Conservation (phyloP, 257 asterid species). For the Solanum piurae region DNA sequence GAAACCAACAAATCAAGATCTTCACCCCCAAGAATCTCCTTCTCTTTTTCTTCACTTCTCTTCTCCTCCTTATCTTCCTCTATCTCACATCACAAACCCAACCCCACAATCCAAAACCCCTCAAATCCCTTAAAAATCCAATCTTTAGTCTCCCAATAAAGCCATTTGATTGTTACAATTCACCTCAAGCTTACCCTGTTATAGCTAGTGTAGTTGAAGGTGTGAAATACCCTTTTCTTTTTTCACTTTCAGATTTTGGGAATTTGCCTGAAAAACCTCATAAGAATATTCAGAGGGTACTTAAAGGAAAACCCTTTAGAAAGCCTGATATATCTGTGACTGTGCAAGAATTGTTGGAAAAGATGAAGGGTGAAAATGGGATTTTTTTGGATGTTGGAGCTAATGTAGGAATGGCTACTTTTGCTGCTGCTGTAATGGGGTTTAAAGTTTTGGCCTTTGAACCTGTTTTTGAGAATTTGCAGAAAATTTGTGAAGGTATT, state of each 20-base stretch:
- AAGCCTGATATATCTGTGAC: slow-evolving; percentile 71
- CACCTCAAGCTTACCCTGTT: slow-evolving; percentile 84
- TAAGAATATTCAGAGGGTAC: slow-evolving; percentile 77
- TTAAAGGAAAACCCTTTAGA: slow-evolving; percentile 80
- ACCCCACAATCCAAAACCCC: slow-evolving; percentile 19
- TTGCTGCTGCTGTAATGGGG: slow-evolving; percentile 97
- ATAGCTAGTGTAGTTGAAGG: slow-evolving; percentile 94
- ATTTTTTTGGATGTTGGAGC: slow-evolving; percentile 37
- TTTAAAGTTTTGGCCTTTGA: slow-evolving; percentile 86
- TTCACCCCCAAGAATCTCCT: slow-evolving; percentile 55
- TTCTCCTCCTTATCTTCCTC: slow-evolving; percentile 57
- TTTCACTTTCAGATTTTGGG: slow-evolving; percentile 83
- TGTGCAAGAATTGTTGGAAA: neutral
- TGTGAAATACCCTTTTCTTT: slow-evolving; percentile 75
- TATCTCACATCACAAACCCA: slow-evolving; percentile 71
- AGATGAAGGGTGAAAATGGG: slow-evolving; percentile 16
- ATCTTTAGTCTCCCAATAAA: slow-evolving; percentile 26
- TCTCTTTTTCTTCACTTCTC: slow-evolving; percentile 62
- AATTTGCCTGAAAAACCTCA: slow-evolving; percentile 93
- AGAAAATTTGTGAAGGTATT: slow-evolving; percentile 89
- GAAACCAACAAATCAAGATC: slow-evolving; percentile 55
- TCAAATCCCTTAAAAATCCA: slow-evolving; percentile 6
- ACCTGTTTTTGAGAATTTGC: slow-evolving; percentile 96
- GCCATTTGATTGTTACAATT: slow-evolving; percentile 60
- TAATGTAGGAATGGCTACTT: slow-evolving; percentile 93